Evolutionary conservation across 2,329 filamentous ascomycete species (phyloP).

Genomic region (Fusarium devonianum): DNA sequence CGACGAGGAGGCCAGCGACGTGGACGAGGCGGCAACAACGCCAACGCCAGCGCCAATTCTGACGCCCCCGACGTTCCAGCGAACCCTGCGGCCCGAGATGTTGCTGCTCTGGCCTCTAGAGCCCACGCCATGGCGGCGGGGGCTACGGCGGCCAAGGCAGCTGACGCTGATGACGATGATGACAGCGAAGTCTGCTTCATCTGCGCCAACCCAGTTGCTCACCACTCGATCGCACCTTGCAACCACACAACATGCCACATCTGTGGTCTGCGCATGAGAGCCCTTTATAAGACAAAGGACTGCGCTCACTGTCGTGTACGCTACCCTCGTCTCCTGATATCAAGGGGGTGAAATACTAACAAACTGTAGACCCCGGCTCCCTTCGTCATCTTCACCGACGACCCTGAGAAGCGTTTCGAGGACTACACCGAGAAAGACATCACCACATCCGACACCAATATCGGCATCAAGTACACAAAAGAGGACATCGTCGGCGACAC

Average conservation of each 20-base stretch:
- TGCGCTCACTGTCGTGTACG: constrained; percentile 94
- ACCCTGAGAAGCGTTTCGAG: constrained; percentile 80
- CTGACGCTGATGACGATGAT: constrained; percentile 54
- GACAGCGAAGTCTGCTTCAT: constrained; percentile 95
- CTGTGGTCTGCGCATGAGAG: constrained; percentile 87
- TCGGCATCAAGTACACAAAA: constrained; percentile 91
- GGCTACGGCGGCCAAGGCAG: constrained; percentile 36
- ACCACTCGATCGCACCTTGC: constrained; percentile 89
- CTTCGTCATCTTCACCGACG: constrained; percentile 92
- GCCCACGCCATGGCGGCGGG: constrained; percentile 45
- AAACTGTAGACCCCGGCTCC: constrained; percentile 68
- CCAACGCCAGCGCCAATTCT: too few relatives aligned
- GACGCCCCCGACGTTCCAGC: constrained; percentile 30
- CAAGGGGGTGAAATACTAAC: constrained; percentile 27
- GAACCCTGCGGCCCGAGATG: constrained; percentile 44
- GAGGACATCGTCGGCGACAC: constrained; percentile 92
- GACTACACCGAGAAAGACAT: constrained; percentile 81
- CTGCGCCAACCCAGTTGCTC: constrained; percentile 87
- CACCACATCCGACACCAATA: constrained; percentile 78
- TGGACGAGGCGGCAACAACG: constrained; percentile 41
- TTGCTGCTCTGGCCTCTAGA: constrained; percentile 46
- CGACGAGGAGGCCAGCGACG: constrained; percentile 47
- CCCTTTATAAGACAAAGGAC: constrained; percentile 93
- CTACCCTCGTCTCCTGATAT: background rate
- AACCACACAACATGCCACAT: constrained; percentile 98